Percentiles rank a stretch among this genome's conserved stretches.
Conservation (phyloP, 2,329 filamentous ascomycete genomes). For the Gremmenia infestans region DNA sequence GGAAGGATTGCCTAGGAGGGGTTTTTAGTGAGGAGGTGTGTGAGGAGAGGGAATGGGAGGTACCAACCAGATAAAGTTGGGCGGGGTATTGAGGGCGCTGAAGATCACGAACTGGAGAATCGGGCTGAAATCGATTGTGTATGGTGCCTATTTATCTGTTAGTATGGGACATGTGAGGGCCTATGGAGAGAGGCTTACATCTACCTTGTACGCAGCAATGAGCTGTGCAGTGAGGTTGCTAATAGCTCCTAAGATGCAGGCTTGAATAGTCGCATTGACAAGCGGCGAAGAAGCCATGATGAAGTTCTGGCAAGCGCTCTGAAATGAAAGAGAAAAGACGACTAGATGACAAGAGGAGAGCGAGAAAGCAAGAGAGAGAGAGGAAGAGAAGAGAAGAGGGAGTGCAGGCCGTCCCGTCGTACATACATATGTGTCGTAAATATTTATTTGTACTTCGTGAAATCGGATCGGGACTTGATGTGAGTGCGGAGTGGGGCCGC, state of each 20-base stretch:
- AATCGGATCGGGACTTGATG: no score
- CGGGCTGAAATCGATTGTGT: conserved; percentile 60
- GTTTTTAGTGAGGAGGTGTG: neutral
- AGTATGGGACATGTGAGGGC: neutral
- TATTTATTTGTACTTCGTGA: no score
- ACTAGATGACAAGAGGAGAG: neutral
- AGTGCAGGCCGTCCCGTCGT: neutral
- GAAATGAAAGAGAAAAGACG: neutral
- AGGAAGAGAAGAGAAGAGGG: neutral
- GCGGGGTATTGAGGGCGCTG: conserved; percentile 67
- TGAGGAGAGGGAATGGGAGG: neutral
- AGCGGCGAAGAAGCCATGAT: conserved; percentile 42
- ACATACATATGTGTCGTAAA: neutral
- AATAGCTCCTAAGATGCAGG: conserved; percentile 56
- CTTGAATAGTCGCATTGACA: conserved; percentile 58
- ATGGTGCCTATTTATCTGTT: conserved; percentile 42
- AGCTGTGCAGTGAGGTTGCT: conserved; percentile 72
- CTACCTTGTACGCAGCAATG: conserved; percentile 56
- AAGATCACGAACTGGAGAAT: conserved; percentile 75
- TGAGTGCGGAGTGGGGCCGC: no score
- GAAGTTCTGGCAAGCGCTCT: neutral
- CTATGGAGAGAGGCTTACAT: conserved; percentile 40
- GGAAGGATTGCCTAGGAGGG: conserved; percentile 59
- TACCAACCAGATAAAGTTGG: conserved; percentile 74
- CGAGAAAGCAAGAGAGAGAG: neutral